Conservation (phyloP, 768 basidiomycete species). For the Rubroboletus satanas region DNA sequence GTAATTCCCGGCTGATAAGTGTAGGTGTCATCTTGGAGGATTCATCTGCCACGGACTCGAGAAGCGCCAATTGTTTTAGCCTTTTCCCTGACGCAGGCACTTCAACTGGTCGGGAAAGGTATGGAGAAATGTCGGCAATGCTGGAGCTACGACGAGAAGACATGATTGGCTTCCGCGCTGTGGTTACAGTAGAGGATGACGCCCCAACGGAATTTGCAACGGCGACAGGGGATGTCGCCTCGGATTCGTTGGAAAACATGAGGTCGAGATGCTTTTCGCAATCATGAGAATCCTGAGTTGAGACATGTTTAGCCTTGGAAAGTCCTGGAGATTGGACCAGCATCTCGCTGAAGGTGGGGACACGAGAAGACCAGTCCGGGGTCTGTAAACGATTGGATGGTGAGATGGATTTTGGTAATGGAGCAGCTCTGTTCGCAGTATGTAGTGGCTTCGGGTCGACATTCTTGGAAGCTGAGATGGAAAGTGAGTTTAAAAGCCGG, state of each 20-base stretch:
- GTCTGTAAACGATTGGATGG: slow-evolving; percentile 18
- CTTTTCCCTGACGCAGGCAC: slow-evolving; percentile 57
- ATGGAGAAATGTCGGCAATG: slow-evolving; percentile 67
- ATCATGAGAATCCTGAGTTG: slow-evolving; percentile 2
- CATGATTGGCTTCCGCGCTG: slow-evolving; percentile 19
- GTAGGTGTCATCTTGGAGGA: slow-evolving; percentile 59
- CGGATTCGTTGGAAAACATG: not conserved
- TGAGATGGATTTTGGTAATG: slow-evolving; percentile 9
- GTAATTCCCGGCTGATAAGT: slow-evolving; percentile 26
- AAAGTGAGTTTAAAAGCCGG: slow-evolving; percentile 57
- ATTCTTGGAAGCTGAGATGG: slow-evolving; percentile 47
- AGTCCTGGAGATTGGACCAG: slow-evolving; percentile 5
- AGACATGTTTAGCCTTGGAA: slow-evolving; percentile 3
- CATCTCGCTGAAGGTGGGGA: slow-evolving; percentile 21
- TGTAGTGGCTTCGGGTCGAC: slow-evolving; percentile 10
- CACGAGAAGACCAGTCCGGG: slow-evolving; percentile 33
- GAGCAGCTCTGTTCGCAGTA: slow-evolving; percentile 1
- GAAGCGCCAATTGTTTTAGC: slow-evolving; percentile 64
- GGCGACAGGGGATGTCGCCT: not conserved
- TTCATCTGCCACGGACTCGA: slow-evolving; percentile 71
- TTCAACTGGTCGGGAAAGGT: slow-evolving; percentile 53
- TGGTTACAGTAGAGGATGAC: slow-evolving; percentile 11
- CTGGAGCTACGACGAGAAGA: slow-evolving; percentile 40
- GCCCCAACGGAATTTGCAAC: not conserved
- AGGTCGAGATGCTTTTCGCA: slow-evolving; percentile 1